Evolutionary conservation across 257 asterid genomes (phyloP).

Genomic region (Jacaranda copaia): DNA sequence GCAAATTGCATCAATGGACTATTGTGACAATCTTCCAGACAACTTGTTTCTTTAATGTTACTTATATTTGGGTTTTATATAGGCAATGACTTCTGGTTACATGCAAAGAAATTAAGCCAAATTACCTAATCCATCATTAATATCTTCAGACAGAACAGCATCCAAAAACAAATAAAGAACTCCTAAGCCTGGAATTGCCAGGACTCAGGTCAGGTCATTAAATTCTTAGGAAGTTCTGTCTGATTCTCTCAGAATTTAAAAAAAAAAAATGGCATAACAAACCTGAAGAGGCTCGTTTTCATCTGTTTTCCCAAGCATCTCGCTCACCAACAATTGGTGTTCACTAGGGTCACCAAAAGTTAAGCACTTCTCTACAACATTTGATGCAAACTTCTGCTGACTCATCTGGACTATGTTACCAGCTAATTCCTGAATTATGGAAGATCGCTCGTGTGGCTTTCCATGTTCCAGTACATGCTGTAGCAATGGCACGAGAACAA

Average conservation of each 20-base stretch:
- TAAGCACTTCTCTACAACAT: conserved; percentile 95
- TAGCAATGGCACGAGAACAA: conserved; percentile 19
- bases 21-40: too few species aligned
- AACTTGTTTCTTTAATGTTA: too few species aligned
- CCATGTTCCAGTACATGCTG: conserved; percentile 95
- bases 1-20: too few species aligned
- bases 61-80: too few species aligned
- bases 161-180: too few species aligned
- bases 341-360: conserved; percentile 81
- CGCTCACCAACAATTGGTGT: conserved; percentile 82
- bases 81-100: too few species aligned
- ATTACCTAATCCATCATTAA: too few species aligned
- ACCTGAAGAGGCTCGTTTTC: conserved; percentile 99
- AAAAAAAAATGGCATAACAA: conserved; percentile 19
- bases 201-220: too few species aligned
- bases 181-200: too few species aligned
- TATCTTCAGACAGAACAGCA: too few species aligned
- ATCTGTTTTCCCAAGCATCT: conserved; percentile 97
- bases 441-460: conserved; percentile 84
- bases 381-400: conserved; percentile 98
- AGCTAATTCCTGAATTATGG: conserved; percentile 86
- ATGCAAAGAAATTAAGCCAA: too few species aligned
- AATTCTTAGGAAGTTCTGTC: too few species aligned
- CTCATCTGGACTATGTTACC: conserved; percentile 97
- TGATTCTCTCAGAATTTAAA: background rate